Conservation (phyloP, 164 flowering plant species). For the Vitis amurensis region DNA sequence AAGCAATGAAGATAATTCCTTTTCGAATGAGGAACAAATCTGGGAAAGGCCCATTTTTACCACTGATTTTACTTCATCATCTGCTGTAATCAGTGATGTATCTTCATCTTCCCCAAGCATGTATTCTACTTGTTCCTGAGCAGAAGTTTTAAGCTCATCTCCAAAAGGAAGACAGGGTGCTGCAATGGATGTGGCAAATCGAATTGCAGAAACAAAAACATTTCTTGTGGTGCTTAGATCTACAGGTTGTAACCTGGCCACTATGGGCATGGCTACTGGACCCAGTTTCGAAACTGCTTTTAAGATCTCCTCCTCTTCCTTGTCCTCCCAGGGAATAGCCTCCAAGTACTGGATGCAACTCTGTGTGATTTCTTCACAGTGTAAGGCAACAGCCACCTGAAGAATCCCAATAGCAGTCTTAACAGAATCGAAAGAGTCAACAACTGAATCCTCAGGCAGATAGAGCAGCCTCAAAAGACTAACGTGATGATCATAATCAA, state of each 20-base stretch:
- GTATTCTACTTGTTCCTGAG: conserved; percentile 90
- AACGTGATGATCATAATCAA: conserved; percentile 43
- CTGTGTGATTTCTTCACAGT: conserved; percentile 47
- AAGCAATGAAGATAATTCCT: conserved; percentile 40
- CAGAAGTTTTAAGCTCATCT: conserved; percentile 70
- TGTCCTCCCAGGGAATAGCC: conserved; percentile 66
- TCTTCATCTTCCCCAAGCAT: conserved; percentile 86
- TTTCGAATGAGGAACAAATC: conserved; percentile 42
- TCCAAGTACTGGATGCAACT: conserved; percentile 58
- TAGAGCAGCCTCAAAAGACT: conserved; percentile 49
- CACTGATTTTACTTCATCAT: conserved; percentile 69
- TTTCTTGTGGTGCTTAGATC: conserved; percentile 52
- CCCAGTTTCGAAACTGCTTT: conserved; percentile 44
- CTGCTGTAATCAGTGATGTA: conserved; percentile 48
- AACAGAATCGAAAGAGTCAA: conserved; percentile 51
- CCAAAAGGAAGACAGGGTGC: conserved; percentile 53
- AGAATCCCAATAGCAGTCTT: conserved; percentile 53
- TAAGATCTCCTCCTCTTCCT: conserved; percentile 57
- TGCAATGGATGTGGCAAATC: conserved; percentile 59
- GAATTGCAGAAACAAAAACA: conserved; percentile 76
- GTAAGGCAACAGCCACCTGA: conserved; percentile 33
- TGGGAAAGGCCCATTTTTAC: conserved; percentile 48
- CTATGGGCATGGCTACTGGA: conserved; percentile 54
- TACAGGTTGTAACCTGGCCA: conserved; percentile 54
- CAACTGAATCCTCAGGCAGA: conserved; percentile 29